These are phyloP conservation scores for Magnaporthiopsis rhizophila DNA, from an alignment of 2,329 filamentous ascomycete genomes.

Conservation along the genomic window DNA sequence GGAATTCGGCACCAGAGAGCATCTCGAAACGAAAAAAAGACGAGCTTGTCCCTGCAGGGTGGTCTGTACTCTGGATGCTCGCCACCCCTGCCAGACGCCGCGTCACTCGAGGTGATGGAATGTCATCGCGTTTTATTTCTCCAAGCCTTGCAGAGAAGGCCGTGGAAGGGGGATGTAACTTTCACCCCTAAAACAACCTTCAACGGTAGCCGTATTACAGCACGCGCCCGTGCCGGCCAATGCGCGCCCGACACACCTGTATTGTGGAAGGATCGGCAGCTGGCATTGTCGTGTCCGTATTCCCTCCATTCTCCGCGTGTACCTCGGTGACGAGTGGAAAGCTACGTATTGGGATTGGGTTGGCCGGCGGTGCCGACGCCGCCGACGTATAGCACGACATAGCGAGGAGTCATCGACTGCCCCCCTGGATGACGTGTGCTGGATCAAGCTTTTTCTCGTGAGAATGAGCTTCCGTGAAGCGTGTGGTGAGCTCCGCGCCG, in stretches of 20 bases:
- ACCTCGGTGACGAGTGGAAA: background rate
- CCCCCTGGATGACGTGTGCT: background rate
- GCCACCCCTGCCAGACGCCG: background rate
- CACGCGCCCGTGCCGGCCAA: background rate
- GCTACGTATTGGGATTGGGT: too few relatives aligned
- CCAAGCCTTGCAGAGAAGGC: background rate
- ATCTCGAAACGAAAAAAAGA: background rate
- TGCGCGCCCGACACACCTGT: background rate
- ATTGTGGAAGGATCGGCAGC: background rate
- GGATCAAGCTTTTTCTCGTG: background rate
- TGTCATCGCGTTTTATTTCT: background rate
- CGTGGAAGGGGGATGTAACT: background rate
- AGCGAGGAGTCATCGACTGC: background rate
- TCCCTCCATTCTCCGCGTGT: background rate
- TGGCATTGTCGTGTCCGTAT: background rate
- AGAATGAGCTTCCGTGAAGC: background rate
- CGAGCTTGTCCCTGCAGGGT: background rate
- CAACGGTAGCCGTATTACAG: background rate
- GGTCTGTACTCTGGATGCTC: background rate
- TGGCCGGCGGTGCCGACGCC: background rate
- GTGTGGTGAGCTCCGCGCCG: background rate
- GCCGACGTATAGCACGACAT: background rate
- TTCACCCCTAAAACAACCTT: background rate
- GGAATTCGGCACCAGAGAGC: background rate
- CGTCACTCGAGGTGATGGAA: background rate